Percentiles rank a stretch among this genome's conserved stretches.
phyloP scores from a whole-genome alignment of 495 filamentous ascomycete species.

The Aspergillus bridgeri region DNA sequence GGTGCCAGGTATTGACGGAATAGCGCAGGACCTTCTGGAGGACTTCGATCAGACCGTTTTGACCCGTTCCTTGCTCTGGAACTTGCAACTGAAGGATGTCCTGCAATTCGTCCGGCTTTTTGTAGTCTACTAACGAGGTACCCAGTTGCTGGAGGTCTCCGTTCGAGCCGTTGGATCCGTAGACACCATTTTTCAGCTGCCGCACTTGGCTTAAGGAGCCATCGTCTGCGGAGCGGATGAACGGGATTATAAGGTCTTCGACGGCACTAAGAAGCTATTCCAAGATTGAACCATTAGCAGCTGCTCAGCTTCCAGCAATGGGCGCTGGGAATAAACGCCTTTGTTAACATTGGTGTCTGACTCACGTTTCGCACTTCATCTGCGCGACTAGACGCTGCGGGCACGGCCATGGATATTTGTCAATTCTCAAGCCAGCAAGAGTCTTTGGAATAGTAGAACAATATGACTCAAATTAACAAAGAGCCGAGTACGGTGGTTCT shows the following conservation, averaged over 20 bases:
- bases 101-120: conserved; percentile 66
- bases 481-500: not conserved
- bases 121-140: conserved; percentile 65
- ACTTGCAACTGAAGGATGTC: conserved; percentile 62
- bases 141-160: conserved; percentile 42
- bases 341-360: conserved; percentile 8
- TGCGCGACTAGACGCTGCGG: conserved; percentile 29
- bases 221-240: conserved; percentile 72
- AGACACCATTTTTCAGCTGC: conserved; percentile 47
- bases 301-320: not conserved
- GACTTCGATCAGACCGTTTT: conserved; percentile 64
- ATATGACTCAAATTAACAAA: conserved; percentile 9
- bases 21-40: conserved; percentile 69
- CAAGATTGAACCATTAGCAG: not conserved
- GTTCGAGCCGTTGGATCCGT: conserved; percentile 24
- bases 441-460: conserved; percentile 1
- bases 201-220: conserved; percentile 46
- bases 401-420: conserved; percentile 23
- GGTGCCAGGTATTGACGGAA: conserved; percentile 94
- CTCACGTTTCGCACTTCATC: conserved; percentile 46
- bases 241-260: conserved; percentile 71
- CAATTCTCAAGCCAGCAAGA: not conserved
- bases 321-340: not conserved
- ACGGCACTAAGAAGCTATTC: conserved; percentile 68
- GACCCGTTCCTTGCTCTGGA: conserved; percentile 61